Percentiles rank a stretch among this genome's conserved stretches.
Evolutionary conservation across 1,284 basidiomycete species (phyloP).

Genomic region (Puccinia polysora): DNA sequence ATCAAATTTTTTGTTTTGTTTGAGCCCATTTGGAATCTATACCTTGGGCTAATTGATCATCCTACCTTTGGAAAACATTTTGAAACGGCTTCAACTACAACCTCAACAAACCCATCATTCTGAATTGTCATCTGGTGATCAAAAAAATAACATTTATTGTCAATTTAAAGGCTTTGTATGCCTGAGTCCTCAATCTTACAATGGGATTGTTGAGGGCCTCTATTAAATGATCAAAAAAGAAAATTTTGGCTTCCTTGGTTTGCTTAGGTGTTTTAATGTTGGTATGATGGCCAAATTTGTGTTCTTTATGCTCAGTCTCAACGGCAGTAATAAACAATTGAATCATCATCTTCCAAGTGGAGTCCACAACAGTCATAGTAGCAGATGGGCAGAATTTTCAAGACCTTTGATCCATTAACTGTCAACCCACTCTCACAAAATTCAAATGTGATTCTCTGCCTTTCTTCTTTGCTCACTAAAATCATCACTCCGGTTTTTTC

Average conservation of each 20-base stretch:
- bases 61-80: slow-evolving; percentile 87
- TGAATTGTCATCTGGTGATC: slow-evolving; percentile 13
- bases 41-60: slow-evolving; percentile 73
- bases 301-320: slow-evolving; percentile 73
- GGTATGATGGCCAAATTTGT: slow-evolving; percentile 76
- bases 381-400: slow-evolving; percentile 92
- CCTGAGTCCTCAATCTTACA: slow-evolving; percentile 77
- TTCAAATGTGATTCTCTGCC: too few species aligned
- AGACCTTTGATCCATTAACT: slow-evolving; percentile 2
- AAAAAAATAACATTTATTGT: slow-evolving; percentile 47
- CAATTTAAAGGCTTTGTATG: slow-evolving; percentile 74
- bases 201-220: slow-evolving; percentile 84
- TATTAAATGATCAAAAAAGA: slow-evolving; percentile 94
- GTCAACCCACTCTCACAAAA: too few species aligned
- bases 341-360: too few species aligned
- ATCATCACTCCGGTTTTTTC: too few species aligned
- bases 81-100: slow-evolving; percentile 84
- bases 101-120: slow-evolving; percentile 56
- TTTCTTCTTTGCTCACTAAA: neutral
- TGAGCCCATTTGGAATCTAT: slow-evolving; percentile 70
- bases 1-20: slow-evolving; percentile 75
- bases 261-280: slow-evolving; percentile 90
- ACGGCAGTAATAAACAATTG: slow-evolving; percentile 64
- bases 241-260: slow-evolving; percentile 66
- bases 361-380: slow-evolving; percentile 63